These are phyloP conservation scores for Ganoderma lingzhi DNA, from an alignment of 1,284 basidiomycete species.

Conservation along the genomic window DNA sequence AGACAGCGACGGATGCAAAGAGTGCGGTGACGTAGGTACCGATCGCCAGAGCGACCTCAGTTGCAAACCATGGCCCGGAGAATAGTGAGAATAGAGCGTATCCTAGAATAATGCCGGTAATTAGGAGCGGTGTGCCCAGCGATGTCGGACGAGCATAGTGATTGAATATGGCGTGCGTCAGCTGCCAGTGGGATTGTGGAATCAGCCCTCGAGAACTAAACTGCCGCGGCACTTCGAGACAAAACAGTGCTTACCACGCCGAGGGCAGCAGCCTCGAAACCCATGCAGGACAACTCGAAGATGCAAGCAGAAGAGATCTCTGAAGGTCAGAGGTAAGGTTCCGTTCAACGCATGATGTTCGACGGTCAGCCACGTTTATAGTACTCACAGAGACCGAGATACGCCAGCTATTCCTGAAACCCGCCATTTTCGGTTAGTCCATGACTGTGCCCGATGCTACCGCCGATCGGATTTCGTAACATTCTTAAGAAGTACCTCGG, in stretches of 20 bases:
- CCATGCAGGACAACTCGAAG: not conserved
- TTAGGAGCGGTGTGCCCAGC: not conserved
- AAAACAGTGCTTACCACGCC: not conserved
- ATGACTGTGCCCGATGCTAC: slow-evolving; percentile 2
- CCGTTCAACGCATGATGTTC: not conserved
- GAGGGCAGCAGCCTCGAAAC: not conserved
- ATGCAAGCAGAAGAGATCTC: not conserved
- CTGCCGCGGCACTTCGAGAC: not conserved
- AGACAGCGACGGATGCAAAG: not conserved
- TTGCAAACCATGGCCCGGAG: not conserved
- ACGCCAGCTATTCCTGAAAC: not conserved
- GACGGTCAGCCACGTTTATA: not conserved
- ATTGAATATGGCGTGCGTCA: not conserved
- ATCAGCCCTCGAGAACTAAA: not conserved
- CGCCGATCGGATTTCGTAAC: not conserved
- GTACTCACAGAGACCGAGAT: not conserved
- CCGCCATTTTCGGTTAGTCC: not conserved
- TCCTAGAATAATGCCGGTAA: not conserved
- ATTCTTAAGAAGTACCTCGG: not conserved
- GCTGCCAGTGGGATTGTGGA: not conserved
- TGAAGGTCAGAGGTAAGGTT: not conserved
- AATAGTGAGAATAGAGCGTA: not conserved
- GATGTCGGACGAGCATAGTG: not conserved
- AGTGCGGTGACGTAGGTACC: not conserved
- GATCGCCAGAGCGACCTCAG: not conserved